phyloP scores from a whole-genome alignment of 1,139 yeast species.

The Suhomyces chickasaworum region DNA sequence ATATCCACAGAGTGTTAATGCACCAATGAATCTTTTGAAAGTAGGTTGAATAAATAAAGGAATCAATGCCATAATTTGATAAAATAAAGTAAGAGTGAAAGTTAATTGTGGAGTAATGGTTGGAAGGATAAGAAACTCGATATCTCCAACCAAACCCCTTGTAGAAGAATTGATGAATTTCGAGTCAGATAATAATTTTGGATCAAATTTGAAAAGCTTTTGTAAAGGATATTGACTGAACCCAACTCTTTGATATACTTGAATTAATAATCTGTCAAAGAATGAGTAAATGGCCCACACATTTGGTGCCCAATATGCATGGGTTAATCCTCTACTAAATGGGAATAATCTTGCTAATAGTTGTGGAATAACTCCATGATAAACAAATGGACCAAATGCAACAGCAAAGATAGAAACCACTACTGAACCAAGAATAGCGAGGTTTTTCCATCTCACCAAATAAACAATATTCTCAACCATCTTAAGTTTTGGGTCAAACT shows the following conservation, averaged over 20 bases:
- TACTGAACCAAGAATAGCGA: slow-evolving; percentile 62
- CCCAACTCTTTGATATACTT: slow-evolving; percentile 49
- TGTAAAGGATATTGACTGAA: slow-evolving; percentile 40
- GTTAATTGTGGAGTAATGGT: slow-evolving; percentile 77
- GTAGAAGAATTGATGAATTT: slow-evolving; percentile 53
- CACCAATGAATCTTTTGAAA: slow-evolving; percentile 76
- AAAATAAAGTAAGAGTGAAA: slow-evolving; percentile 74
- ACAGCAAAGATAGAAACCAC: slow-evolving; percentile 63
- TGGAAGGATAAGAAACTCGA: slow-evolving; percentile 77
- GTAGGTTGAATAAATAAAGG: slow-evolving; percentile 79
- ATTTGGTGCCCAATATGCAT: slow-evolving; percentile 99
- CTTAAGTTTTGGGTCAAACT: slow-evolving; percentile 31
- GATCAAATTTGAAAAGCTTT: slow-evolving; percentile 37
- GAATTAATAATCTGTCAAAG: slow-evolving; percentile 70
- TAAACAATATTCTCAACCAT: slow-evolving; percentile 39
- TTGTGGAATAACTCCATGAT: slow-evolving; percentile 64
- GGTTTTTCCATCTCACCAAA: slow-evolving; percentile 58
- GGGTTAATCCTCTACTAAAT: slow-evolving; percentile 92
- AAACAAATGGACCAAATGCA: slow-evolving; percentile 82
- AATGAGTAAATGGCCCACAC: slow-evolving; percentile 94
- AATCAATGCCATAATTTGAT: slow-evolving; percentile 73
- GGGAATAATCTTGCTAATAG: slow-evolving; percentile 78
- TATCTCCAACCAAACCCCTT: slow-evolving; percentile 90
- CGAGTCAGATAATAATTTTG: slow-evolving; percentile 27
- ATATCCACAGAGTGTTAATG: slow-evolving; percentile 85